A percentile compares a stretch with the other conserved stretches of the same genome.
Evolutionary conservation across 73 alveolate genomes (phyloP).

Genomic region (Symbiodinium pilosum): DNA sequence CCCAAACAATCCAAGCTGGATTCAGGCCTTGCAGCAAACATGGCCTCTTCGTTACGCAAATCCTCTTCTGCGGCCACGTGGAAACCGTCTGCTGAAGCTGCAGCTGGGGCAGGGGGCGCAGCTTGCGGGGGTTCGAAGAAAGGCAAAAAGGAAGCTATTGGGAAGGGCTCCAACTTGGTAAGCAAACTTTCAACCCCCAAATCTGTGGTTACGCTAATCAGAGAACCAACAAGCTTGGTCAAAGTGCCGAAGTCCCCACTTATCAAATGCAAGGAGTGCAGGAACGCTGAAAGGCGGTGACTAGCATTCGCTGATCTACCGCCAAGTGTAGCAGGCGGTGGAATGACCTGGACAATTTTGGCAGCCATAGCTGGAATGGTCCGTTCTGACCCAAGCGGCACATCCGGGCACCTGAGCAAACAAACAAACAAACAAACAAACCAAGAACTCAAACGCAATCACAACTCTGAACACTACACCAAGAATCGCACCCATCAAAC

Average conservation of each 20-base stretch:
- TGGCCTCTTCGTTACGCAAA: too few relatives aligned
- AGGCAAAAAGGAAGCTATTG: not conserved
- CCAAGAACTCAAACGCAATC: too few relatives aligned
- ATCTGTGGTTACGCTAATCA: not conserved
- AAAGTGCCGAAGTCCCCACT: not conserved
- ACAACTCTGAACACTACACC: too few relatives aligned
- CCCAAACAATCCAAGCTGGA: too few relatives aligned
- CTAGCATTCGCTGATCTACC: not conserved
- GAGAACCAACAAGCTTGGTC: not conserved
- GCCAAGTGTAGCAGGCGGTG: not conserved
- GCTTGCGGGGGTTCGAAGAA: not conserved
- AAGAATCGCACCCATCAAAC: too few relatives aligned
- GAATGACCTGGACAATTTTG: not conserved
- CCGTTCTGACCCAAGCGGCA: too few relatives aligned
- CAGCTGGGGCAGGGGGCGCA: too few relatives aligned
- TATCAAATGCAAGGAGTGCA: not conserved
- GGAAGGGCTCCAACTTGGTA: not conserved
- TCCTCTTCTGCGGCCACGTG: not conserved
- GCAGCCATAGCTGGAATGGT: not conserved
- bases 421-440: too few relatives aligned
- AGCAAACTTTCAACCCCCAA: not conserved
- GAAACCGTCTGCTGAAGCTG: not conserved
- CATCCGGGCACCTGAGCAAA: too few relatives aligned
- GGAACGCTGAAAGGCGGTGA: not conserved
- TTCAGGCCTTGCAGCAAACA: too few relatives aligned